phyloP scores from a whole-genome alignment of 202 grass and related monocot species.

The Brachypodium distachyon region DNA sequence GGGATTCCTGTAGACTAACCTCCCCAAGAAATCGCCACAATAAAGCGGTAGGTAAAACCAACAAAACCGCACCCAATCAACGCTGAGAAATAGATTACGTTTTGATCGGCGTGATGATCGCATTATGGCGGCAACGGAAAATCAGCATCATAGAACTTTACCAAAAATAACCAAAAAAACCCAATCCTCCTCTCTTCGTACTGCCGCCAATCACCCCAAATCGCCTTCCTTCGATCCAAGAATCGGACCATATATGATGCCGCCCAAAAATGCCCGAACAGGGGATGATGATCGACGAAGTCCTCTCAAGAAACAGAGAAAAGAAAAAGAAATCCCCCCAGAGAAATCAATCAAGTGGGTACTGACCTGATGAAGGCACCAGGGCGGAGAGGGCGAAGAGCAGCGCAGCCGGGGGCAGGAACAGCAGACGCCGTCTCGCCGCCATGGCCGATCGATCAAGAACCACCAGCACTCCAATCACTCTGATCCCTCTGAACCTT shows the following conservation, averaged over 20 bases:
- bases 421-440: background rate
- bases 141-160: background rate
- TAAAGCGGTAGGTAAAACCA: background rate
- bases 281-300: background rate
- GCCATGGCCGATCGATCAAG: background rate
- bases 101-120: background rate
- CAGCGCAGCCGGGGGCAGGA: conserved; percentile 12
- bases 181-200: background rate
- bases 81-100: background rate
- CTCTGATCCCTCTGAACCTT: background rate
- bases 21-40: too few species aligned
- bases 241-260: background rate
- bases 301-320: background rate
- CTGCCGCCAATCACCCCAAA: background rate
- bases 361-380: conserved; percentile 38
- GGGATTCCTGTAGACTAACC: background rate
- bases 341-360: background rate
- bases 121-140: background rate
- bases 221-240: background rate
- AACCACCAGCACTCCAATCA: background rate
- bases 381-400: conserved; percentile 34
- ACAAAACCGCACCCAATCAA: background rate
- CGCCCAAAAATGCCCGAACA: background rate
- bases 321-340: background rate
- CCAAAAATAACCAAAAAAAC: background rate